phyloP scores from a whole-genome alignment of 768 basidiomycete genomes.

The Mycena galopus region DNA sequence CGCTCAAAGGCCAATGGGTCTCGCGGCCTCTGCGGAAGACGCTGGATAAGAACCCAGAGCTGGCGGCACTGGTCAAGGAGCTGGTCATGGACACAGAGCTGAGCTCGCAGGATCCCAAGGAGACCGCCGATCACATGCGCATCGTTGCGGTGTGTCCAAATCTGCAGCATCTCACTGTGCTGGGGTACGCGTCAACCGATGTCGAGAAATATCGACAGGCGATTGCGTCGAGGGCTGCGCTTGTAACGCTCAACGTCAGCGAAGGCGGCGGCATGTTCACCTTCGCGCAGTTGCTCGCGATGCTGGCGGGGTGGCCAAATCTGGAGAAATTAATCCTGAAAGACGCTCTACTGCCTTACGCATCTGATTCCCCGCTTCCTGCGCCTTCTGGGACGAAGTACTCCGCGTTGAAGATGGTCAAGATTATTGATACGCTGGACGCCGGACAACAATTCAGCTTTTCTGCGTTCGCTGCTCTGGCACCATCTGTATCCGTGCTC shows the following conservation, averaged over 20 bases:
- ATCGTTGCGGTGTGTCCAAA: constrained; percentile 26
- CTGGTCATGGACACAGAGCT: constrained; percentile 33
- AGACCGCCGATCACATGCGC: constrained; percentile 24
- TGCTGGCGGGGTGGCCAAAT: constrained; percentile 22
- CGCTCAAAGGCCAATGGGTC: constrained; percentile 26
- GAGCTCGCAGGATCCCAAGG: constrained; percentile 17
- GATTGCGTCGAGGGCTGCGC: neutral
- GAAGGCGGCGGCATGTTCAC: constrained; percentile 30
- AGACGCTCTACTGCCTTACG: constrained; percentile 11
- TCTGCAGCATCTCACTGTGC: constrained; percentile 26
- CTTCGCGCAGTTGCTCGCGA: constrained; percentile 18
- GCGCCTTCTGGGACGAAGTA: neutral
- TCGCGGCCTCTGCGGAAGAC: constrained; percentile 20
- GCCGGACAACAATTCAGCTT: constrained; percentile 16
- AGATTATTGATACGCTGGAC: constrained; percentile 29
- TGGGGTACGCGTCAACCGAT: constrained; percentile 21
- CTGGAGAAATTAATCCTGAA: constrained; percentile 31
- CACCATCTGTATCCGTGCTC: constrained; percentile 22
- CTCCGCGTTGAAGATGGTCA: constrained; percentile 23
- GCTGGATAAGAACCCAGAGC: neutral
- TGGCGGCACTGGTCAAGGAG: constrained; percentile 17
- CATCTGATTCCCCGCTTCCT: neutral
- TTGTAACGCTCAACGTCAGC: constrained; percentile 25
- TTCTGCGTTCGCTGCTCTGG: constrained; percentile 9
- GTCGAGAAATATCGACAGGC: constrained; percentile 12